A percentile compares a stretch with the other conserved stretches of the same genome.
Evolutionary conservation across 495 filamentous ascomycete species (phyloP).

Genomic region (Xylaria scruposa): DNA sequence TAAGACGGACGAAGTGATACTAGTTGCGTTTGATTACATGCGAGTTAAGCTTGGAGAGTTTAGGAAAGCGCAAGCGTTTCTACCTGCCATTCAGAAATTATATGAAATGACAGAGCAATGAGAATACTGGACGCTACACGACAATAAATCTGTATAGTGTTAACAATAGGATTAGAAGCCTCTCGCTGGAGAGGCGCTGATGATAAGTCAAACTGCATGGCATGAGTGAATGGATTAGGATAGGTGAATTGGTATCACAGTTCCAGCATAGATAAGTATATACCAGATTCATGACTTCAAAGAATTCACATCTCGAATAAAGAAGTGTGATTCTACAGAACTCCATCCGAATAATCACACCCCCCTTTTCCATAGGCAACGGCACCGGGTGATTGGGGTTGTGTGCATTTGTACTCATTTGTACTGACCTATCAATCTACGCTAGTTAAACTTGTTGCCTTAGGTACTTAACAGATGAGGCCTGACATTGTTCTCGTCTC

Average conservation of each 20-base stretch:
- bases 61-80: conserved; percentile 72
- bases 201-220: background rate
- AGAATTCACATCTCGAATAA: background rate
- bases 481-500: background rate
- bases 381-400: background rate
- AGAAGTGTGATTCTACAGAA: background rate
- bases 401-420: background rate
- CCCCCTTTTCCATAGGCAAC: background rate
- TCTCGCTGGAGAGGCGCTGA: no score
- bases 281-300: background rate
- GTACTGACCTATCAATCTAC: background rate
- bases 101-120: conserved; percentile 52
- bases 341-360: background rate
- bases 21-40: conserved; percentile 92
- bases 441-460: background rate
- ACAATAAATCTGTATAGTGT: background rate
- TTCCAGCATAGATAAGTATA: background rate
- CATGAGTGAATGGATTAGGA: background rate
- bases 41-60: conserved; percentile 81
- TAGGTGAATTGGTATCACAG: background rate
- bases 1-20: conserved; percentile 58
- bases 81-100: conserved; percentile 73
- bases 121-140: background rate
- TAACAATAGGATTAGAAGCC: background rate
- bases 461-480: background rate